Percentiles rank a stretch among this genome's conserved stretches.
Evolutionary conservation across 495 filamentous ascomycete genomes (phyloP).

Genomic region (Thermothielavioides terrestris): DNA sequence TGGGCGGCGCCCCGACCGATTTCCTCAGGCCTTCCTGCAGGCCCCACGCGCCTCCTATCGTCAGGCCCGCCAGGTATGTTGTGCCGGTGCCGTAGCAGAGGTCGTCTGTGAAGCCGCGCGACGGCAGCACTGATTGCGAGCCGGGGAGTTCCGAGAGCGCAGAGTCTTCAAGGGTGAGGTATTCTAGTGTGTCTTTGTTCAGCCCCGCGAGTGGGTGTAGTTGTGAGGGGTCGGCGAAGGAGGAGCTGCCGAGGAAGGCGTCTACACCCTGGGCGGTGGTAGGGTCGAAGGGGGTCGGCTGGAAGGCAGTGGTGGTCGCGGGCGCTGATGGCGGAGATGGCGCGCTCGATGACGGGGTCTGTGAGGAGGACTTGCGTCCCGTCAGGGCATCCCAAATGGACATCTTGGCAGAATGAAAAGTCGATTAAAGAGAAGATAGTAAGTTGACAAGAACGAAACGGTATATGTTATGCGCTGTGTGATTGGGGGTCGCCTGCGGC

Average conservation of each 20-base stretch:
- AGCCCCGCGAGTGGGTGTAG: constrained; percentile 93
- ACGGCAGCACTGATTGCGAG: constrained; percentile 75
- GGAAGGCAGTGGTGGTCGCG: constrained; percentile 39
- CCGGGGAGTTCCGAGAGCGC: constrained; percentile 83
- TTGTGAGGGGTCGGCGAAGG: constrained; percentile 70
- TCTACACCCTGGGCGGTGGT: constrained; percentile 65
- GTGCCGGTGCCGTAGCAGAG: constrained; percentile 95
- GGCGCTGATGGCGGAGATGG: constrained; percentile 18
- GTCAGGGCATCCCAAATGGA: constrained; percentile 78
- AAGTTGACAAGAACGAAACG: not conserved
- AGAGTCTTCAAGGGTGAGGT: constrained; percentile 87
- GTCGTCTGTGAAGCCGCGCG: constrained; percentile 94
- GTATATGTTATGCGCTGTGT: not conserved
- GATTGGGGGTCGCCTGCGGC: constrained; percentile 5
- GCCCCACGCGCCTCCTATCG: constrained; percentile 87
- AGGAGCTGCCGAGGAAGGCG: constrained; percentile 63
- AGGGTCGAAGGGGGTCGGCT: constrained; percentile 57
- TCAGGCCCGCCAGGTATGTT: constrained; percentile 78
- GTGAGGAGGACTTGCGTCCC: constrained; percentile 61
- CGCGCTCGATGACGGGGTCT: constrained; percentile 23
- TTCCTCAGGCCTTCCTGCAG: constrained; percentile 76
- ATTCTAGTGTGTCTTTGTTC: constrained; percentile 85
- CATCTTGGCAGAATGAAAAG: constrained; percentile 37
- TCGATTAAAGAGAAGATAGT: not conserved
- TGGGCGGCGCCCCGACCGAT: constrained; percentile 67